Evolutionary conservation across 2,329 filamentous ascomycete genomes (phyloP).

Genomic region (Pleoardoris graminearum): DNA sequence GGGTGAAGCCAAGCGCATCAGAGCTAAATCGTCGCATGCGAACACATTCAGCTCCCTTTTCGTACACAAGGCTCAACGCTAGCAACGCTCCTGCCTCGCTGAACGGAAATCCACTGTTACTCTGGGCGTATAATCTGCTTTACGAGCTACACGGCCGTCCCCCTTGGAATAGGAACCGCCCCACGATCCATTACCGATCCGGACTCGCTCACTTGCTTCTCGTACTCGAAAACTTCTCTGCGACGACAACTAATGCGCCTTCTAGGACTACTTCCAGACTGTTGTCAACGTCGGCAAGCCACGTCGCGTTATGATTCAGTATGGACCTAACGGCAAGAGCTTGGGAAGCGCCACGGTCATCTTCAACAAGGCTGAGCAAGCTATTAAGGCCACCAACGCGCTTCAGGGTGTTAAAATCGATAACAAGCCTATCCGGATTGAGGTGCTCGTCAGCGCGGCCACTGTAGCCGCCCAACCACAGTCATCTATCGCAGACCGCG

Average conservation of each 20-base stretch:
- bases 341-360: constrained; percentile 89
- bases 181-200: constrained; percentile 17
- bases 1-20: constrained; percentile 8
- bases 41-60: constrained; percentile 8
- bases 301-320: constrained; percentile 88
- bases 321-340: constrained; percentile 89
- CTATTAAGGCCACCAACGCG: constrained; percentile 78
- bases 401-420: constrained; percentile 92
- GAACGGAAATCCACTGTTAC: constrained; percentile 21
- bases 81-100: constrained; percentile 13
- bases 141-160: constrained; percentile 26
- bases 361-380: constrained; percentile 79
- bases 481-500: constrained; percentile 75
- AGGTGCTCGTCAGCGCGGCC: constrained; percentile 82
- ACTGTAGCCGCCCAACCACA: constrained; percentile 71
- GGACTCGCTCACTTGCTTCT: constrained; percentile 35
- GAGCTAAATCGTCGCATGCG: background rate
- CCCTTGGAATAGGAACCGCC: constrained; percentile 29
- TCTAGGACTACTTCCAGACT: constrained; percentile 94
- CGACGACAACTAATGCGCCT: constrained; percentile 65
- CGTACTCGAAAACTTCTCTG: constrained; percentile 30
- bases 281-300: constrained; percentile 87
- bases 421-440: constrained; percentile 89
- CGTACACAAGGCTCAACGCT: constrained; percentile 11
- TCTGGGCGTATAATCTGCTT: constrained; percentile 27